Evolutionary conservation across 441 rosid genomes (phyloP), one percentile per base, ranked within the genome.

Genomic region (Erodium moschatum): DNA sequence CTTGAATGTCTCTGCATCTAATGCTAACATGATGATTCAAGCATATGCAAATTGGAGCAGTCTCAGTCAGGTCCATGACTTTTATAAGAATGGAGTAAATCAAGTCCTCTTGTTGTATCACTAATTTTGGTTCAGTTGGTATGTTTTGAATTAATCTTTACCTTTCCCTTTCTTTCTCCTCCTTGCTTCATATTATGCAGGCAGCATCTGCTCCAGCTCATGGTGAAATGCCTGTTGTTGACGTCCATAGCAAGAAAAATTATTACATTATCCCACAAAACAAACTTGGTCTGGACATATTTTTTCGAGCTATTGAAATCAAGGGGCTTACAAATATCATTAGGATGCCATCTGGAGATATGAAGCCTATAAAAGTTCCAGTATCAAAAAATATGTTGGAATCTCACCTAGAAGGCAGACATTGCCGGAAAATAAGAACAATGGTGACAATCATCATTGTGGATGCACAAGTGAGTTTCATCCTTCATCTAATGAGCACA

Each of bases 11-110:
- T 87, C 98, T 27, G 91, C 88, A 70, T 85, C 95, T 63, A 95
- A 86, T 82, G 82, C 84, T 74, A 95, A 95, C 79, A 89, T 94
- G 92, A 83, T 92, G 64, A 83, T 92, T 80, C 97, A 95, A 88
- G 98, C 98, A 64, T 95, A 89, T 81, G 87, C 97, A 62, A 95
- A 98, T 85, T 95, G 98, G 99, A 86, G 80, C 77, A 89, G 82
- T 77, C 89, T 92, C 78, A 81, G 82, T 81, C 77, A 79, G 68
- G 84, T 76, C 74, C 87, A 84, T 67, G 86, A 79, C 76, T 66
- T 76, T 79, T 66, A 85, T 73, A 80, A 80, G 76, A 80, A 79
- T 62, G 79, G 64, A 78, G 96, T 91, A 80, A 80, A 75, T 73
- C 73, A 67, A 4, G 9, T 29, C 64, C 61, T 48, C 56, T n/a